Conservation (phyloP, 208 protist genomes). For the Trypanosomatidae sp. region DNA sequence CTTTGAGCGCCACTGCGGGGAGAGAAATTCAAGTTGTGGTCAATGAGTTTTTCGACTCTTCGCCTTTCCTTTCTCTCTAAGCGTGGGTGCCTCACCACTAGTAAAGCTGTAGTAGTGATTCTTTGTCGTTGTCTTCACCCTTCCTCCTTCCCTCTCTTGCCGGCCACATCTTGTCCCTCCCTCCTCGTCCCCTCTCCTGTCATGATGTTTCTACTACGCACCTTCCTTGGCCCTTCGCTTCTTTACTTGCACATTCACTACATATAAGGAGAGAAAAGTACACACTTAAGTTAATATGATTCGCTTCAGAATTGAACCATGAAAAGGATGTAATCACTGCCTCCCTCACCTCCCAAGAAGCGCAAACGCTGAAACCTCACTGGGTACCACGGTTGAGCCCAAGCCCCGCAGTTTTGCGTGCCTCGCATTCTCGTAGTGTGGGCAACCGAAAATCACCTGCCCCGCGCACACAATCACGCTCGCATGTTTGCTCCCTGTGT, state of each 20-base stretch:
- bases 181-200: not conserved
- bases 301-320: not conserved
- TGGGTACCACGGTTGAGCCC: not conserved
- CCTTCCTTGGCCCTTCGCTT: not conserved
- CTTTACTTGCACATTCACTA: not conserved
- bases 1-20: not conserved
- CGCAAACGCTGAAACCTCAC: not conserved
- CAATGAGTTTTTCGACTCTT: not conserved
- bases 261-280: not conserved
- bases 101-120: not conserved
- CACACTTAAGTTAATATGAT: not conserved
- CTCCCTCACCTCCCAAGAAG: not conserved
- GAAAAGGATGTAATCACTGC: not conserved
- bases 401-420: not conserved
- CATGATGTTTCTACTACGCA: slow-evolving; percentile 1
- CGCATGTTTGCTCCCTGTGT: not conserved
- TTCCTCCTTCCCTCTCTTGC: not conserved
- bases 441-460: not conserved
- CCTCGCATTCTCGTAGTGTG: not conserved
- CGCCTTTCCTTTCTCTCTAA: not conserved
- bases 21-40: not conserved
- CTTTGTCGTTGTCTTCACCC: not conserved
- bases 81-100: not conserved
- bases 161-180: not conserved
- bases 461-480: not conserved